Conservation (phyloP, 768 basidiomycete genomes). For the Lentinula lateritia region DNA sequence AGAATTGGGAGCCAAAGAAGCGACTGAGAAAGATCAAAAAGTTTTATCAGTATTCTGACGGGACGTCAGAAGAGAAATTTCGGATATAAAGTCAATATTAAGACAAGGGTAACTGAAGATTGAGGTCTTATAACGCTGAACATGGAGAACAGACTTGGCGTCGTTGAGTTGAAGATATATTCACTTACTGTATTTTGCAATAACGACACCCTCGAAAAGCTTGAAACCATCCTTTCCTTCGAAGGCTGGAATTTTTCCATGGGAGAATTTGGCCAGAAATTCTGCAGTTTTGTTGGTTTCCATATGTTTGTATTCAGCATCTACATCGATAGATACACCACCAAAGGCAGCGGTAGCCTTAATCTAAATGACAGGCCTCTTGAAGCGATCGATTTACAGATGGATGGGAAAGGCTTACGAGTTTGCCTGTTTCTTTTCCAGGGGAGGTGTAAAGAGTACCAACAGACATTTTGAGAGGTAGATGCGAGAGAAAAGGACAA, state of each 20-base stretch:
- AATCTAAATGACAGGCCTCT: conserved; percentile 27
- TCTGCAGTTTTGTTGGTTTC: conserved; percentile 68
- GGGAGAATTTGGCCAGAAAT: conserved; percentile 65
- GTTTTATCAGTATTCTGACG: conserved; percentile 12
- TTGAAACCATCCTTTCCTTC: conserved; percentile 74
- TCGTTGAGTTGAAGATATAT: not conserved
- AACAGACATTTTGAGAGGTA: conserved; percentile 30
- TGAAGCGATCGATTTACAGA: conserved; percentile 3
- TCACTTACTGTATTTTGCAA: conserved; percentile 85
- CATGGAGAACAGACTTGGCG: conserved; percentile 11
- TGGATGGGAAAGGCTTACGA: conserved; percentile 33
- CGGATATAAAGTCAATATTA: conserved; percentile 46
- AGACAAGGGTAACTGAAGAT: conserved; percentile 71
- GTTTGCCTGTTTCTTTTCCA: conserved; percentile 34
- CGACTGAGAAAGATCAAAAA: conserved; percentile 46
- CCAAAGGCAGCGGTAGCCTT: conserved; percentile 54
- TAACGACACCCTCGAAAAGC: conserved; percentile 72
- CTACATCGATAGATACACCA: conserved; percentile 49
- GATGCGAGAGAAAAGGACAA: conserved; percentile 13
- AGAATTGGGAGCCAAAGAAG: conserved; percentile 68
- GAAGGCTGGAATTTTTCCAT: conserved; percentile 81
- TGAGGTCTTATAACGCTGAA: conserved; percentile 29
- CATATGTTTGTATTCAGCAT: conserved; percentile 49
- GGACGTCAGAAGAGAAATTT: conserved; percentile 14
- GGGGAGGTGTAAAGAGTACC: conserved; percentile 61